phyloP scores from a whole-genome alignment of 164 flowering plant species.

The Kalanchoe fedtschenkoi region DNA sequence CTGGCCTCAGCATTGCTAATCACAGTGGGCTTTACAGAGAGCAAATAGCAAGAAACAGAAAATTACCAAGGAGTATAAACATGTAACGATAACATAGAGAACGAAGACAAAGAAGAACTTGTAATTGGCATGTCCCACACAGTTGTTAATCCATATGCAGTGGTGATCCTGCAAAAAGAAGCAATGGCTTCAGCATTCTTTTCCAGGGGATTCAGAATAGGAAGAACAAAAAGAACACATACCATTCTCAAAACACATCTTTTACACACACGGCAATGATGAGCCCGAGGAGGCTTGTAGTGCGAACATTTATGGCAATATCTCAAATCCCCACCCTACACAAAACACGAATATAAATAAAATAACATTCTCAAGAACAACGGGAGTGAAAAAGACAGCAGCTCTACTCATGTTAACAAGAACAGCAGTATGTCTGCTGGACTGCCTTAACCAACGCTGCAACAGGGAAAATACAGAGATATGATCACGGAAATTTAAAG shows the following conservation, averaged over 20 bases:
- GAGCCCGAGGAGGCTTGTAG: constrained; percentile 90
- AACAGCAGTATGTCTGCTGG: too few species aligned
- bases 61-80: constrained; percentile 77
- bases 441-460: too few species aligned
- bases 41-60: background rate
- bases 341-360: constrained; percentile 9
- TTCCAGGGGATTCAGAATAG: constrained; percentile 11
- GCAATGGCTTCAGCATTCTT: constrained; percentile 14
- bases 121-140: constrained; percentile 91
- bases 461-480: too few species aligned
- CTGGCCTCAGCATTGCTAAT: too few species aligned
- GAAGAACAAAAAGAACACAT: constrained; percentile 18
- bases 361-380: constrained; percentile 1
- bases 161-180: constrained; percentile 77
- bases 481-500: too few species aligned
- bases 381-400: background rate
- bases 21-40: too few species aligned
- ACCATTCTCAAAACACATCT: constrained; percentile 94
- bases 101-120: constrained; percentile 82
- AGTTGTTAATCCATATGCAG: constrained; percentile 91
- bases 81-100: constrained; percentile 56
- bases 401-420: background rate
- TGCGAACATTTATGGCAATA: constrained; percentile 90
- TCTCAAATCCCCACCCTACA: constrained; percentile 92
- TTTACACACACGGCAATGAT: constrained; percentile 91